Conservation (phyloP, 805 yeast genomes). For the Yamadazyma akitaensis region DNA sequence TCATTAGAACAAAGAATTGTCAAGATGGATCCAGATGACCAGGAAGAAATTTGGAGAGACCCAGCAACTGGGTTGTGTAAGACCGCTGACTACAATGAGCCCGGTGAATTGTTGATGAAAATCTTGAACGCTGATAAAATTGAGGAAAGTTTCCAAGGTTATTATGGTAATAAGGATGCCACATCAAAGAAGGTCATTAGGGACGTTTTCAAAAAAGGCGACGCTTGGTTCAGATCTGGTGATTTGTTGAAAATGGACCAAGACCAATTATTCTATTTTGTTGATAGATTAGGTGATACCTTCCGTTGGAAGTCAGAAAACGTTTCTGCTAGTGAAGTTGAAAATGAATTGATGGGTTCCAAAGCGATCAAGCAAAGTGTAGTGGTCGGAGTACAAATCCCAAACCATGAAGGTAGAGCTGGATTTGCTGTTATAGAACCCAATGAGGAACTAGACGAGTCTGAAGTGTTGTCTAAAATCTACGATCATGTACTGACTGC, state of each 20-base stretch:
- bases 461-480: constrained; percentile 28
- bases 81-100: constrained; percentile 54
- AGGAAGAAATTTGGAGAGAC: constrained; percentile 66
- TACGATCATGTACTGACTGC: constrained; percentile 29
- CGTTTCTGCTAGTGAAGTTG: constrained; percentile 91
- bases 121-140: constrained; percentile 61
- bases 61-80: constrained; percentile 60
- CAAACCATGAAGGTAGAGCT: constrained; percentile 90
- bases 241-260: constrained; percentile 72
- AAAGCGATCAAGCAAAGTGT: constrained; percentile 59
- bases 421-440: constrained; percentile 81
- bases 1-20: constrained; percentile 58
- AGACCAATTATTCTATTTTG: constrained; percentile 72
- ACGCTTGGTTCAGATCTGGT: constrained; percentile 88
- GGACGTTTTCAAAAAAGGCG: constrained; percentile 79
- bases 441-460: constrained; percentile 27
- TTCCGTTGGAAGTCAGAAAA: constrained; percentile 97
- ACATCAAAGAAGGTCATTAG: constrained; percentile 71
- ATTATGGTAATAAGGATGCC: constrained; percentile 74
- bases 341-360: constrained; percentile 59
- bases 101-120: constrained; percentile 85
- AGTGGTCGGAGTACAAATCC: constrained; percentile 84
- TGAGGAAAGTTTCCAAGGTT: constrained; percentile 85
- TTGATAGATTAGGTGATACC: constrained; percentile 92
- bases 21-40: constrained; percentile 78